Percentiles rank a stretch among this genome's conserved stretches.
Conservation (phyloP, 176 grass and related monocot species). For the Echinochloa phyllopogon region DNA sequence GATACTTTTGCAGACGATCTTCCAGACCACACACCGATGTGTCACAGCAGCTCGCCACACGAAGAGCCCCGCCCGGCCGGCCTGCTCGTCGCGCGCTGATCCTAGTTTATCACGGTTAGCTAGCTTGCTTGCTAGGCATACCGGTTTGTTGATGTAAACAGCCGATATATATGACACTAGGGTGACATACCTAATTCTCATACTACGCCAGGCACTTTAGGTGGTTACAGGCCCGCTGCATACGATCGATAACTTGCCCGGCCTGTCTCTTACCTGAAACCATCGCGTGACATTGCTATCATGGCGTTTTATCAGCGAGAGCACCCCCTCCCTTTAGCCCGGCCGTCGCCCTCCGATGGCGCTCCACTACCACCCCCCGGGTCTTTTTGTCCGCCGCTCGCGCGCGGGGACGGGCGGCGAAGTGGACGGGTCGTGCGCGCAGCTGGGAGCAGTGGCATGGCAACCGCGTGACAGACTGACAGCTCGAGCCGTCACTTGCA, state of each 20-base stretch:
- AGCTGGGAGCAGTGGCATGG: neutral
- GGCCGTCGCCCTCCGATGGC: conserved; percentile 42
- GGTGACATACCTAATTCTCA: conserved; percentile 55
- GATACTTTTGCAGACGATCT: neutral
- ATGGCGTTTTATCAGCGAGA: conserved; percentile 29
- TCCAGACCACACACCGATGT: conserved; percentile 10
- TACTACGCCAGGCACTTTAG: conserved; percentile 33
- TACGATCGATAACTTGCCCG: neutral
- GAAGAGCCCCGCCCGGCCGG: neutral
- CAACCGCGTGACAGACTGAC: neutral
- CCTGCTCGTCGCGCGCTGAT: neutral
- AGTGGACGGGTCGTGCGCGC: conserved; percentile 9
- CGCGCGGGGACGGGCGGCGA: neutral
- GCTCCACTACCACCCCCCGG: conserved; percentile 30
- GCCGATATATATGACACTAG: conserved; percentile 27
- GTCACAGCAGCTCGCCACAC: conserved; percentile 17
- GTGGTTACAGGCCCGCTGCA: conserved; percentile 23
- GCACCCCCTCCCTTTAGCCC: neutral
- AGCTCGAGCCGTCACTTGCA: conserved; percentile 10
- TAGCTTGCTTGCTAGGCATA: conserved; percentile 37
- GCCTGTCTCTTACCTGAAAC: conserved; percentile 26
- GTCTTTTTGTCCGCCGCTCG: neutral
- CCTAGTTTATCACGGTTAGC: conserved; percentile 2
- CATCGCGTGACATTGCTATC: conserved; percentile 34
- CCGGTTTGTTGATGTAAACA: conserved; percentile 57